A percentile compares a stretch with the other conserved stretches of the same genome.
These are phyloP conservation scores for Rhypophila decipiens DNA, from an alignment of 495 filamentous ascomycete genomes.

Conservation along the genomic window DNA sequence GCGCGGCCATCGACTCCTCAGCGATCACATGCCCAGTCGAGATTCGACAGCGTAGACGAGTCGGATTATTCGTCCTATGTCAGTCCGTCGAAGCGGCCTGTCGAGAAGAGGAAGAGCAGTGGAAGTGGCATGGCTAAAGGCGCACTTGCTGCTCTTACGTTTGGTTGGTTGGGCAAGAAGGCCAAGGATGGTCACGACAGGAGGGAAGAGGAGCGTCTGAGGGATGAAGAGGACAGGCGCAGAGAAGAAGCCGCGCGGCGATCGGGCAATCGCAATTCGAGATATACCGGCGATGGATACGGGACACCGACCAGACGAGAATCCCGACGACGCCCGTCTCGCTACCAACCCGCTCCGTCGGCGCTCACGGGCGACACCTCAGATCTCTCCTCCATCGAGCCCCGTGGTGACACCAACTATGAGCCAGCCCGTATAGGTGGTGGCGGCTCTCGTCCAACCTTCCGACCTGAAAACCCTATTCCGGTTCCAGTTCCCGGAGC, in stretches of 20 bases:
- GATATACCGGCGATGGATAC: constrained; percentile 56
- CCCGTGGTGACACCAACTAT: constrained; percentile 22
- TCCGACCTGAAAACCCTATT: constrained; percentile 4
- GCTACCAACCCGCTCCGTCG: constrained; percentile 30
- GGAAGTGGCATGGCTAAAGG: constrained; percentile 51
- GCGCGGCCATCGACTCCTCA: constrained; percentile 36
- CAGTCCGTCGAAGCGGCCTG: constrained; percentile 36
- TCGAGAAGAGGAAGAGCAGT: constrained; percentile 19
- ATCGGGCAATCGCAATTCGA: constrained; percentile 31
- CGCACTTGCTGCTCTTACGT: constrained; percentile 59
- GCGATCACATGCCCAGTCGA: constrained; percentile 32
- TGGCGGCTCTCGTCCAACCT: no score
- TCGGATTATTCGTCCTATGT: constrained; percentile 49
- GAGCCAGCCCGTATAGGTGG: constrained; percentile 20
- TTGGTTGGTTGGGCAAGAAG: constrained; percentile 56
- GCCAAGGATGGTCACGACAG: constrained; percentile 55
- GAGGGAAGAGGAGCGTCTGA: constrained; percentile 59
- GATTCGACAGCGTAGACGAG: constrained; percentile 35
- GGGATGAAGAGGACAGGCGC: constrained; percentile 58
- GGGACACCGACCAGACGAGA: constrained; percentile 48
- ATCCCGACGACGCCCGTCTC: constrained; percentile 28
- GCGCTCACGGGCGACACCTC: constrained; percentile 27
- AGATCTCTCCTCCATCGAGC: constrained; percentile 30
- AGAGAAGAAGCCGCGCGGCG: constrained; percentile 42
- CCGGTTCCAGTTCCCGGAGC: constrained; percentile 8